Evolutionary conservation across 1,284 basidiomycete species (phyloP), one percentile per base, ranked within the genome.

Genomic region (Pseudozyma tsukubaensis): DNA sequence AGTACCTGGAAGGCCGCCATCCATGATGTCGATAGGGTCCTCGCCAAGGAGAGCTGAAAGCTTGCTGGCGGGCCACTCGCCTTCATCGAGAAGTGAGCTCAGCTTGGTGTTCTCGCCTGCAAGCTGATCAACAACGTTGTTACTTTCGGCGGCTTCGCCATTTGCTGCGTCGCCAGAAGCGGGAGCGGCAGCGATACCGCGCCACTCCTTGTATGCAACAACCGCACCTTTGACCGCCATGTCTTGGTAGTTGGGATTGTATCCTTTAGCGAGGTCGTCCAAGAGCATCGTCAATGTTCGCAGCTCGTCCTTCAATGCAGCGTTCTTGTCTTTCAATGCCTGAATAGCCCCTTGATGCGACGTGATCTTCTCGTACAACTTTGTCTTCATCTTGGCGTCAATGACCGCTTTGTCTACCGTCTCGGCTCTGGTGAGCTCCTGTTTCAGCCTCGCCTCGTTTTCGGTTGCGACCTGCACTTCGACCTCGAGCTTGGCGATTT

Each of bases 221-320:
- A 97, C 94, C 16, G 96, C 95, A 76, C 95, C 94, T 44, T 97
- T 90, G 63, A 98, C 96, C 10, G 94, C 95, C 96, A 99, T 98
- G 83, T 99, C 96, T 85, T 96, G 93, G 85, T 97, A 97, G 85
- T 99, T 99, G 21, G 96, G 96, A 85, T 99, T 99, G 87, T 97
- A 98, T 0, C 91, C 91, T 10, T 79, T 82, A 40, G 92, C 89
- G 3, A 99, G 89, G 39, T 91, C 88, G 62, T 91, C 89, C 14
- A 99, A 88, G 54, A 98, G 92, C n/a, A 90, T 89, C n/a, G 91
- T 91, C 3, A 99, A 89, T 29, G 89, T 88, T 67, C 89, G 88
- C 77, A 95, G 89, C 68, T 92, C 91, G 61, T 90, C 88, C 29
- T 92, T 85, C 59, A 93, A 90, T 67, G 90, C 89, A 53, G 90